phyloP scores from a whole-genome alignment of 768 basidiomycete species.

The Suillus variegatus region DNA sequence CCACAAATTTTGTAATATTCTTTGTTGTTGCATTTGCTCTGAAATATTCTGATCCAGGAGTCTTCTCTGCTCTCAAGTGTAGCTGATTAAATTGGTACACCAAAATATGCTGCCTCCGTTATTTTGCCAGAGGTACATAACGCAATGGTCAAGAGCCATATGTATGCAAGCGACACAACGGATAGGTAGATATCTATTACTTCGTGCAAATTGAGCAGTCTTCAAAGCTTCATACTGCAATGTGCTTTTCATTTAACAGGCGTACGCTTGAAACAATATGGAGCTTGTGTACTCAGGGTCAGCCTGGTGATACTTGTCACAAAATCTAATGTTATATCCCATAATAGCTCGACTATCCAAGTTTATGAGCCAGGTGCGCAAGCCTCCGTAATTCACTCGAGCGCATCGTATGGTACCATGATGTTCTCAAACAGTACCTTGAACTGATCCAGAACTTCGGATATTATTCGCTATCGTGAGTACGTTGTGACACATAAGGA shows the following conservation, averaged over 20 bases:
- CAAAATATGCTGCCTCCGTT: too few relatives aligned
- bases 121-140: neutral
- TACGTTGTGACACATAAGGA: constrained; percentile 79
- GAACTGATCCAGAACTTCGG: constrained; percentile 90
- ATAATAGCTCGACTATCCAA: neutral
- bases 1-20: neutral
- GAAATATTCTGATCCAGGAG: neutral
- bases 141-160: neutral
- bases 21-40: neutral
- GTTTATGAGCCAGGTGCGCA: constrained; percentile 50
- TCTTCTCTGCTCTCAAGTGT: neutral
- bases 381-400: constrained; percentile 10
- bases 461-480: constrained; percentile 91
- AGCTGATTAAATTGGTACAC: too few relatives aligned
- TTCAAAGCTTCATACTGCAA: too few relatives aligned
- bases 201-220: too few relatives aligned
- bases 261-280: too few relatives aligned
- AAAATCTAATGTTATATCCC: neutral
- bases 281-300: neutral
- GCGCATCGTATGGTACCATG: constrained; percentile 5
- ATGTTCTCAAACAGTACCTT: constrained; percentile 41
- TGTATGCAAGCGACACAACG: too few relatives aligned
- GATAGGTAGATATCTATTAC: too few relatives aligned
- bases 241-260: too few relatives aligned
- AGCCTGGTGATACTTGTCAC: neutral